Conservation (phyloP, 2,329 filamentous ascomycete genomes). For the Hypoxylon sp. region DNA sequence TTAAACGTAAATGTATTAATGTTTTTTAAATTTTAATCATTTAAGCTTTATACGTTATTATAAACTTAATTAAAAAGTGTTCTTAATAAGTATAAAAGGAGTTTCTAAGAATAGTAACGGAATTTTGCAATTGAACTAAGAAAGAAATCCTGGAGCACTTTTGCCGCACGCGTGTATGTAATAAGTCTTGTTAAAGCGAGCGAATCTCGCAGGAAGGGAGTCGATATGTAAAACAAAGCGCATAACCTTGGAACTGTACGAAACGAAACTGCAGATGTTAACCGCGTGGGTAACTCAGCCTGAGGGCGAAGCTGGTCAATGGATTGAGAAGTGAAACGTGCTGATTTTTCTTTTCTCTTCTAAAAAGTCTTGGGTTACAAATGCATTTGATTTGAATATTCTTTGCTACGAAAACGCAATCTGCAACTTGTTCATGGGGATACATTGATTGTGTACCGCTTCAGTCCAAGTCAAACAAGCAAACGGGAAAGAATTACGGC, state of each 20-base stretch:
- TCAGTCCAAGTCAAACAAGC: not conserved
- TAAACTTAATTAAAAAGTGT: conserved; percentile 36
- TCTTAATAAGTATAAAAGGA: conserved; percentile 21
- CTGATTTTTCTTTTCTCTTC: conserved; percentile 6
- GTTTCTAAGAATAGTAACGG: conserved; percentile 44
- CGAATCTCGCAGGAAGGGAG: conserved; percentile 18
- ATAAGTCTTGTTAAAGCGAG: conserved; percentile 24
- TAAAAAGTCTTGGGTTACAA: not conserved
- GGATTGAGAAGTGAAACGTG: conserved; percentile 30
- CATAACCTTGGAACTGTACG: conserved; percentile 3
- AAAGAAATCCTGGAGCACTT: conserved; percentile 36
- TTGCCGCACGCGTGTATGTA: conserved; percentile 32
- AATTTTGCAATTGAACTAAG: conserved; percentile 29
- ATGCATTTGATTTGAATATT: not conserved
- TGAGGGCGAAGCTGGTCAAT: conserved; percentile 26
- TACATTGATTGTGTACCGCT: not conserved
- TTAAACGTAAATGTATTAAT: too few relatives aligned
- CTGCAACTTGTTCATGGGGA: not conserved
- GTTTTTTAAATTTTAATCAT: too few relatives aligned
- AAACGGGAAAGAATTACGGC: conserved; percentile 12
- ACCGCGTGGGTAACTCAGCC: conserved; percentile 16
- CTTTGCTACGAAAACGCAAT: conserved; percentile 2
- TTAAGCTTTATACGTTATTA: too few relatives aligned
- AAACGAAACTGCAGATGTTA: conserved; percentile 25
- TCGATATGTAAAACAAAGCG: conserved; percentile 24